Conservation (phyloP, 2,329 filamentous ascomycete species). For the Ceratocystis papillata region DNA sequence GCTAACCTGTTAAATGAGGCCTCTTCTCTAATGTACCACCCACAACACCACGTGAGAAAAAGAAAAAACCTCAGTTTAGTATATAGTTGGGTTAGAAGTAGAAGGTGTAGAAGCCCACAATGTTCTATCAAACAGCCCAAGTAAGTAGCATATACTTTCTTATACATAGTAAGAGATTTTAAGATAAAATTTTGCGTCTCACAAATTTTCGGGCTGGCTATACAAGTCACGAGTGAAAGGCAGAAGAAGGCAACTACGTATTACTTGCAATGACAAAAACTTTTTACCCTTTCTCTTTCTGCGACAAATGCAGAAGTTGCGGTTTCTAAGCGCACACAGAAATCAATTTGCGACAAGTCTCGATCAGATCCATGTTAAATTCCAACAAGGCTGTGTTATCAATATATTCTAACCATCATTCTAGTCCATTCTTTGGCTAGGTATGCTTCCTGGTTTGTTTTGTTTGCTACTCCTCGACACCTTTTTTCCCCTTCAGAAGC, state of each 20-base stretch:
- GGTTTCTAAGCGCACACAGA: conserved; percentile 1
- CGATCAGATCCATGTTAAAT: neutral
- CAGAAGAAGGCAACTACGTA: neutral
- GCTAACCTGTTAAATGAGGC: neutral
- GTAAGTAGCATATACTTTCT: too few relatives aligned
- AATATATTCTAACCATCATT: conserved; percentile 12
- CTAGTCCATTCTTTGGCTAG: conserved; percentile 14
- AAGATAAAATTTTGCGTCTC: neutral
- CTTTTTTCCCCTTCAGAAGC: conserved; percentile 20
- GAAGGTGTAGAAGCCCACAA: too few relatives aligned
- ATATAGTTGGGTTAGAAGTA: neutral
- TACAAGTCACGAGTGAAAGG: neutral
- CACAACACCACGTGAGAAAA: neutral
- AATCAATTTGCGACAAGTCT: neutral
- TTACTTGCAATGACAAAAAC: neutral
- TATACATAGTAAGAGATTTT: neutral
- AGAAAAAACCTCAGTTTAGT: neutral
- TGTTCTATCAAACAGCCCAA: neutral
- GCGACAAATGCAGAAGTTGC: neutral
- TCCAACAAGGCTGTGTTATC: neutral
- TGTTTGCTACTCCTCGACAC: conserved; percentile 1
- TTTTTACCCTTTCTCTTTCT: neutral
- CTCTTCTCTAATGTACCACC: neutral
- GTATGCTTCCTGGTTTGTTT: conserved; percentile 14
- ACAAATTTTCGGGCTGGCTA: neutral